Conservation (phyloP, 2,329 filamentous ascomycete genomes). For the Fonsecaea nubica region DNA sequence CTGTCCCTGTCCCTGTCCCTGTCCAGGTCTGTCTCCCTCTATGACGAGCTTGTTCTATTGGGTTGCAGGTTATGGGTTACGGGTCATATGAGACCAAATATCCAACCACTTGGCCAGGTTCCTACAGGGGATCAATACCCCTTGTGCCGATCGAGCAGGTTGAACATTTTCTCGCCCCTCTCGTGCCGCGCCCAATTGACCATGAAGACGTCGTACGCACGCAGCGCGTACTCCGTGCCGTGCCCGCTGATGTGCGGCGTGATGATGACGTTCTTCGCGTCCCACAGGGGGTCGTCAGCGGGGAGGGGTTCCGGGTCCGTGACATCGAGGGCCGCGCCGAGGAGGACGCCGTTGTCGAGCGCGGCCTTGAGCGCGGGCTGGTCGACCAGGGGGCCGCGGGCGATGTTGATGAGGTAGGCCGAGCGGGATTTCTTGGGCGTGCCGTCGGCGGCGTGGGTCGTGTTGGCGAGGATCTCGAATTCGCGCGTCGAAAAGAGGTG, state of each 20-base stretch:
- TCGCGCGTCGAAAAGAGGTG: constrained; percentile 62
- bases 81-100: too few relatives aligned
- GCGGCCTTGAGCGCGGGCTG: constrained; percentile 68
- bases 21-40: too few relatives aligned
- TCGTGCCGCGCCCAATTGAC: constrained; percentile 62
- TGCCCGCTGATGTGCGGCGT: constrained; percentile 69
- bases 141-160: constrained; percentile 65
- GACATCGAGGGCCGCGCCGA: constrained; percentile 77
- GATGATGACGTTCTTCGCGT: constrained; percentile 70
- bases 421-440: constrained; percentile 3
- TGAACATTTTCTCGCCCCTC: constrained; percentile 63
- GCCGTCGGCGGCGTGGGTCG: not conserved
- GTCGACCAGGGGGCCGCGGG: constrained; percentile 68
- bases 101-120: not conserved
- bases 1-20: too few relatives aligned
- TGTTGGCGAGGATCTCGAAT: constrained; percentile 56
- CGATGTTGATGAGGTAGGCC: constrained; percentile 73
- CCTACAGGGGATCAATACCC: constrained; percentile 60
- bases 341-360: constrained; percentile 60
- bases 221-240: constrained; percentile 61
- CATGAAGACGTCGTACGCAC: constrained; percentile 64
- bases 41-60: too few relatives aligned
- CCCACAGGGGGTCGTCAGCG: constrained; percentile 71
- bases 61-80: too few relatives aligned
- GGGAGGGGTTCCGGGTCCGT: constrained; percentile 81